Evolutionary conservation across 2,329 filamentous ascomycete genomes (phyloP), one percentile per base, ranked within the genome.

Genomic region (Elsinoe necatrix): DNA sequence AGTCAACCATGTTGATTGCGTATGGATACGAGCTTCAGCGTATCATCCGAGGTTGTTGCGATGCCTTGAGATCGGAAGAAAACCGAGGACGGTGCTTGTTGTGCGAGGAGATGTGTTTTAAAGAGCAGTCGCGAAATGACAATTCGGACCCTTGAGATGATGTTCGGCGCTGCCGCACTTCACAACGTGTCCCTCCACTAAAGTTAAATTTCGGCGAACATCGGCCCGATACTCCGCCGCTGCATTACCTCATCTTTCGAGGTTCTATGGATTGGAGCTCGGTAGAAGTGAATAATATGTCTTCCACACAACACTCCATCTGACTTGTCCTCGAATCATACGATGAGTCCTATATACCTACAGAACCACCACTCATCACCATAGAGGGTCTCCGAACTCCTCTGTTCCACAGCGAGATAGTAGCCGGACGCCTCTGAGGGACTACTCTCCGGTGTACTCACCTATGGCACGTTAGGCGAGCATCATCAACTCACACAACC

Each of bases 1-100:
- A 95, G 78, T 95, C 82, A 60, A 81, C 75, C 72, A 79, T 78
- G 58, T 65, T 71, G 65, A 68, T 67, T 66, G 18, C 34, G 54
- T 4, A 7, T 37, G 14, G 5, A 6, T 5, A 31, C 5, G 29
- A 31, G 11, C 6, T 11, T 31, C 29, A 31, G 11, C 29, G 5
- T 5, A 31, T 31, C 29, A 31, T 31, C 11, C 29, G 29, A 11
- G 29, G 29, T 31, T 31, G 11, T 37, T 37, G 34, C 14, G 14
- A 37, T 37, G 12, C 12, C 34, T 37, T 12, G 9, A 11, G 5
- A 11, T 12, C 34, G 4, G 34, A 14, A 48, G 29, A 48, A 21
- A n/a, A 29, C 29, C 14, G 37, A n/a, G n/a, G n/a, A n/a, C n/a
- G n/a, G n/a, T n/a, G n/a, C n/a, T 50, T 4, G 54, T 23, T 12